These are phyloP conservation scores for Bonnemaisonia californica DNA, from an alignment of 31 red algal genomes.

Conservation along the genomic window DNA sequence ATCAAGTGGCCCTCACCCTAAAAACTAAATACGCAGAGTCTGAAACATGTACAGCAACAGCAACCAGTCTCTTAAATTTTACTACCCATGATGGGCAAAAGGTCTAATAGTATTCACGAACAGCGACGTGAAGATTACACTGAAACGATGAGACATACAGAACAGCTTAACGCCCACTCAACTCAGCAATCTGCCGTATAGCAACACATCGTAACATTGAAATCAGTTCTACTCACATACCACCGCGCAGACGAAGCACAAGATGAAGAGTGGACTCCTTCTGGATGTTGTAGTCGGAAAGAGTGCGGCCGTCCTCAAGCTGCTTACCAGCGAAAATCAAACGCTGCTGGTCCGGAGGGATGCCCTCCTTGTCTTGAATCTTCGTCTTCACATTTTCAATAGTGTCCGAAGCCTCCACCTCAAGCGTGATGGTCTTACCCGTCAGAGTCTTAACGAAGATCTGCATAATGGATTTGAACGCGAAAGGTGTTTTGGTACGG, in stretches of 20 bases:
- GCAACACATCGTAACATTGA: too few relatives aligned
- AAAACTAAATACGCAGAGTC: too few relatives aligned
- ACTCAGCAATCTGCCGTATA: too few relatives aligned
- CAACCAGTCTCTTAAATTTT: too few relatives aligned
- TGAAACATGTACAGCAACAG: too few relatives aligned
- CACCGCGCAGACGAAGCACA: conserved; percentile 93
- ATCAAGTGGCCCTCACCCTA: too few relatives aligned
- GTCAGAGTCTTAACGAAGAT: conserved; percentile 89
- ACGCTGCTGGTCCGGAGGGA: conserved; percentile 99
- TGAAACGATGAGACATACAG: too few relatives aligned
- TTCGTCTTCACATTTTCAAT: conserved; percentile 99
- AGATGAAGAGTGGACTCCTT: conserved; percentile 99
- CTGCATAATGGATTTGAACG: conserved; percentile 47
- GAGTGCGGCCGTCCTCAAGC: conserved; percentile 95
- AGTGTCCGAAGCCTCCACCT: conserved; percentile 96
- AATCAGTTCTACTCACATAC: conserved; percentile 81
- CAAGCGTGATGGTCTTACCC: conserved; percentile 95
- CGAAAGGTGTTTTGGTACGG: conserved; percentile 18
- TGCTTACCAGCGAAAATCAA: conserved; percentile 99
- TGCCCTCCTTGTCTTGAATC: conserved; percentile 99
- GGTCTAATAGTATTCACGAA: too few relatives aligned
- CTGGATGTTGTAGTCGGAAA: conserved; percentile 99
- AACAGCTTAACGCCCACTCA: too few relatives aligned
- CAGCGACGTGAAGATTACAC: too few relatives aligned
- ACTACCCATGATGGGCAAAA: too few relatives aligned